Conservation (phyloP, 176 grass and related monocot genomes). For the Paspalum notatum region DNA sequence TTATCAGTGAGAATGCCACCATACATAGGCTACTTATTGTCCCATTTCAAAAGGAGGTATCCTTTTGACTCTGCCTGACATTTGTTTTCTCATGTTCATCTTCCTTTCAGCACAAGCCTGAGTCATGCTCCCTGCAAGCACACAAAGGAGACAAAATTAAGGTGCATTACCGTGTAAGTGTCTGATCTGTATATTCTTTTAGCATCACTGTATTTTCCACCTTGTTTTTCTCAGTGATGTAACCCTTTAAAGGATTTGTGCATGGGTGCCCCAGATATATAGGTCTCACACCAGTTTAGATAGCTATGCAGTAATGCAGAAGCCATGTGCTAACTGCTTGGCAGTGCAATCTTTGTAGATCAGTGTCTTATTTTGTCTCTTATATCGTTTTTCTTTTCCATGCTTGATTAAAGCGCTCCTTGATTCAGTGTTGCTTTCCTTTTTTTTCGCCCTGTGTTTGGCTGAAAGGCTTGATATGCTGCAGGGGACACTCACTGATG, state of each 20-base stretch:
- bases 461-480: constrained; percentile 40
- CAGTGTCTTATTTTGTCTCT: neutral
- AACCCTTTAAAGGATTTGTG: neutral
- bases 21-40: neutral
- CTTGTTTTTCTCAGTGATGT: neutral
- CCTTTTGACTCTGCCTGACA: constrained; percentile 13
- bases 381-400: neutral
- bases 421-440: neutral
- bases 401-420: constrained; percentile 17
- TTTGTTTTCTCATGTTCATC: constrained; percentile 18
- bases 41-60: neutral
- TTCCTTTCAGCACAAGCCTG: constrained; percentile 71
- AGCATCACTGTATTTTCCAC: neutral
- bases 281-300: neutral
- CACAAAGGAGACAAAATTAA: constrained; percentile 91
- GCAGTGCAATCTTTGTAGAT: neutral
- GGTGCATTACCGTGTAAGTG: constrained; percentile 90
- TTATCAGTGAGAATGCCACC: constrained; percentile 1
- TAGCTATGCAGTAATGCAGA: constrained; percentile 6
- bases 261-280: neutral
- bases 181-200: neutral
- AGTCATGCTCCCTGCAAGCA: constrained; percentile 73
- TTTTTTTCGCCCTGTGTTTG: constrained; percentile 14
- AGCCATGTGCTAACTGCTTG: constrained; percentile 2
- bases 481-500: constrained; percentile 89